Conservation (phyloP, 768 basidiomycete genomes). For the Boletus speciosus region DNA sequence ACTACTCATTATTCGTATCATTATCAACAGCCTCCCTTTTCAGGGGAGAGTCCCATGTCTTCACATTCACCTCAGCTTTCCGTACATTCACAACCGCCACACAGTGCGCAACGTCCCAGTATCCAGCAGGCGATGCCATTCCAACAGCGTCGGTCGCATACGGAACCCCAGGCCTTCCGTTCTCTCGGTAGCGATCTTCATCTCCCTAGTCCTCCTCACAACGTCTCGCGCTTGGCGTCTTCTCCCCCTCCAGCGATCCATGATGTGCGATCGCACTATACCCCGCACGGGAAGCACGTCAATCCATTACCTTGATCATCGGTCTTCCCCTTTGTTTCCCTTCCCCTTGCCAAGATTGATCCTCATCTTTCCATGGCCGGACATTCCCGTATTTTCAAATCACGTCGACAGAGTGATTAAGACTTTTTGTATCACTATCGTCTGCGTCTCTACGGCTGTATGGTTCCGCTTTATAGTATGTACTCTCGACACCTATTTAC, state of each 20-base stretch:
- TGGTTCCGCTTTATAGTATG: conserved; percentile 31
- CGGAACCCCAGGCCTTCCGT: conserved; percentile 53
- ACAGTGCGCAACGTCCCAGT: conserved; percentile 34
- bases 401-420: conserved; percentile 25
- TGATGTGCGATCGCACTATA: conserved; percentile 36
- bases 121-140: conserved; percentile 48
- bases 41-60: conserved; percentile 39
- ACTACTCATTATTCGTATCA: conserved; percentile 49
- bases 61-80: conserved; percentile 43
- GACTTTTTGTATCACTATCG: conserved; percentile 33
- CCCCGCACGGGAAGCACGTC: conserved; percentile 45
- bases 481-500: conserved; percentile 32
- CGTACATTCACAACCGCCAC: conserved; percentile 33
- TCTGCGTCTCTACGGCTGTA: conserved; percentile 19
- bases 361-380: conserved; percentile 20
- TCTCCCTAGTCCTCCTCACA: conserved; percentile 44
- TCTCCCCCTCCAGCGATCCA: conserved; percentile 38
- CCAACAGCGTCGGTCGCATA: conserved; percentile 54
- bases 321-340: conserved; percentile 15
- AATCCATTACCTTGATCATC: conserved; percentile 43
- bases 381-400: conserved; percentile 30
- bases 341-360: conserved; percentile 19
- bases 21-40: conserved; percentile 50
- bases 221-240: conserved; percentile 41
- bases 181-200: conserved; percentile 48